Evolutionary conservation across 1,284 basidiomycete species (phyloP), one percentile per base, ranked within the genome.

Genomic region (Afroboletus lepidellus): DNA sequence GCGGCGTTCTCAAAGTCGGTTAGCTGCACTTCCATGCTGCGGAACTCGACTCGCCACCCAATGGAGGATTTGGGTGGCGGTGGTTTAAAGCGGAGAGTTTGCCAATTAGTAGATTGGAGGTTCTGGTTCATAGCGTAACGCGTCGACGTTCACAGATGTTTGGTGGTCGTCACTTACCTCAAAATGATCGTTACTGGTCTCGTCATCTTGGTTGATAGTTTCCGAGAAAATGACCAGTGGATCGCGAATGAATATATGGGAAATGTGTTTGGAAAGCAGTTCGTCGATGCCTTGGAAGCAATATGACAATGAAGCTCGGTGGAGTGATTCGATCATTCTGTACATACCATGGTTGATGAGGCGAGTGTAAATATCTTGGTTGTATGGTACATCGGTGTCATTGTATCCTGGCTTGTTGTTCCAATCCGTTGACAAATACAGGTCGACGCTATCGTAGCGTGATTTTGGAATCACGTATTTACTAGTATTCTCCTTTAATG

Each of bases 1-100:
- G 97, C 95, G 1, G 97, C 97, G 69, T 99, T 99, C 75, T 99
- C 97, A 69, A 95, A 99, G 74, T 99, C 97, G 20, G 97, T 99
- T 64, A 97, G 83, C 69, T 99, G 97, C 3, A 99, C 93, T 71
- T 99, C 97, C 97, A 99, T 99, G 63, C 90, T 92, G 46, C 97
- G 81, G 74, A 99, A 99, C 70, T 99, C 97, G 18, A 99, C 95
- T 39, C 97, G 82, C 97, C 97, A 99, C 25, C 97, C 97, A 54
- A 99, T 98, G 18, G 84, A 69, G 2, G 93, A 94, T 52, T 92
- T 87, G 2, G 90, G 87, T 29, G 94, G 94, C 8, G 97, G 97
- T 6, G 97, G 97, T 72, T 99, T 99, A 81, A 99, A 99, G 29
- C 97, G 85, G 51, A 99, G 80, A 0, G 97, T 98, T 74, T 99